Evolutionary conservation across 768 basidiomycete genomes (phyloP).

Genomic region (Mycena polygramma): DNA sequence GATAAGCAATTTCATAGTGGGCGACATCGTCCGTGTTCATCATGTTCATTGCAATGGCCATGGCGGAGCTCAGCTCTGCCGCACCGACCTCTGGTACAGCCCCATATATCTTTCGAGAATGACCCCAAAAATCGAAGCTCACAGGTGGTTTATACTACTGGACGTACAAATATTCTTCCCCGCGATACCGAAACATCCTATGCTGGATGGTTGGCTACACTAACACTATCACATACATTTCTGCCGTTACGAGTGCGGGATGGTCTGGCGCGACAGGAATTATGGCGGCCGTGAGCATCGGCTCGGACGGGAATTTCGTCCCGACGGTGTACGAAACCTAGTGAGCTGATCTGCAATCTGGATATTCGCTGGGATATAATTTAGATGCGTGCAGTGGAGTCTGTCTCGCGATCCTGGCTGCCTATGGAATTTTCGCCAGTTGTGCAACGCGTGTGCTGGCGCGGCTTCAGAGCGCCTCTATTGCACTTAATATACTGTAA

Average conservation of each 20-base stretch:
- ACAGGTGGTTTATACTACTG: conserved; percentile 61
- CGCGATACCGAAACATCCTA: conserved; percentile 58
- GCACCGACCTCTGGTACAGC: too few species aligned
- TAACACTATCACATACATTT: conserved; percentile 62
- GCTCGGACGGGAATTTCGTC: conserved; percentile 55
- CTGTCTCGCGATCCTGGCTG: conserved; percentile 69
- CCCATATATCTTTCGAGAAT: too few species aligned
- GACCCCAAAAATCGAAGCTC: too few species aligned
- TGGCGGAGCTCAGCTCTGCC: too few species aligned
- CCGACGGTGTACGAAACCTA: conserved; percentile 60
- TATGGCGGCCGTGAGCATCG: conserved; percentile 73
- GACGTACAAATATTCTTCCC: conserved; percentile 61
- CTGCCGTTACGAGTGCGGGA: conserved; percentile 67
- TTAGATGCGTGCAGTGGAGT: conserved; percentile 69
- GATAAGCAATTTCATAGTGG: neutral
- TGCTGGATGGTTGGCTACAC: conserved; percentile 69
- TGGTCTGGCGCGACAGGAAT: conserved; percentile 78
- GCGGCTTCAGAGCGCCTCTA: too few species aligned
- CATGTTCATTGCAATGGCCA: conserved; percentile 1
- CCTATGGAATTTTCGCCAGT: conserved; percentile 74
- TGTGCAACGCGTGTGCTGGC: too few species aligned
- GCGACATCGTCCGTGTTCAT: neutral
- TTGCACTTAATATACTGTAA: conserved; percentile 74
- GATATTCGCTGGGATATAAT: too few species aligned
- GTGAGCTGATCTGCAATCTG: conserved; percentile 45